Evolutionary conservation across 2,329 filamentous ascomycete species (phyloP).

Genomic region (Fusarium dlaminii): DNA sequence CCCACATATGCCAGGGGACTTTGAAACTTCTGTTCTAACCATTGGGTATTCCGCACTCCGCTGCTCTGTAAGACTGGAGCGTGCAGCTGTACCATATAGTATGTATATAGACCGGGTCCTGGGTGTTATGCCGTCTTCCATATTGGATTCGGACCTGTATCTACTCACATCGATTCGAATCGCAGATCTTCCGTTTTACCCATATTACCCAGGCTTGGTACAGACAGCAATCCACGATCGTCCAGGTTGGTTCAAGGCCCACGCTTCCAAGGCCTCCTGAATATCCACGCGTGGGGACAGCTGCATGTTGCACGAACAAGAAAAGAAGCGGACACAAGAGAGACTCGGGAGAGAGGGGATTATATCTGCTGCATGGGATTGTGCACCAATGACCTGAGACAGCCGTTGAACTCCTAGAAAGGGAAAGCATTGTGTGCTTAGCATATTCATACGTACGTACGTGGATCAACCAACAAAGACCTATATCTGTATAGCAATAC

Average conservation of each 20-base stretch:
- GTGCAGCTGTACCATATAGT: neutral
- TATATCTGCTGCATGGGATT: conserved; percentile 32
- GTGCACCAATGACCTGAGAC: conserved; percentile 41
- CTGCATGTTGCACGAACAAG: conserved; percentile 37
- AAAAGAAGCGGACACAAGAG: conserved; percentile 21
- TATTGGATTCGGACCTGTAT: conserved; percentile 2
- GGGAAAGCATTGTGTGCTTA: conserved; percentile 38
- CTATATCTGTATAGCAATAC: conserved; percentile 21
- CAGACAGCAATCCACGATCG: conserved; percentile 11
- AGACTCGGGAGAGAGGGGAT: conserved; percentile 18
- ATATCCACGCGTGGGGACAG: conserved; percentile 35
- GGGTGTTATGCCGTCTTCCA: conserved; percentile 17
- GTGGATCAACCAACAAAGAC: conserved; percentile 30
- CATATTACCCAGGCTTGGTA: conserved; percentile 6
- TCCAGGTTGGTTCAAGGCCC: conserved; percentile 21
- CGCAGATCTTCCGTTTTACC: conserved; percentile 29
- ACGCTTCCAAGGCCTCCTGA: conserved; percentile 12
- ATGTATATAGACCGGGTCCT: conserved; percentile 28
- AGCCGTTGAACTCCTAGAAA: conserved; percentile 23
- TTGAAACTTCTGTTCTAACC: conserved; percentile 13
- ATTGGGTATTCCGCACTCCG: neutral
- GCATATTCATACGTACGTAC: conserved; percentile 39
- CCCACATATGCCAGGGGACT: conserved; percentile 10
- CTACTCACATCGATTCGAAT: conserved; percentile 16
- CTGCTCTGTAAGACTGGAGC: conserved; percentile 2